These are phyloP conservation scores for Artemisia annua DNA, from an alignment of 129 eudicot genomes.

Conservation along the genomic window DNA sequence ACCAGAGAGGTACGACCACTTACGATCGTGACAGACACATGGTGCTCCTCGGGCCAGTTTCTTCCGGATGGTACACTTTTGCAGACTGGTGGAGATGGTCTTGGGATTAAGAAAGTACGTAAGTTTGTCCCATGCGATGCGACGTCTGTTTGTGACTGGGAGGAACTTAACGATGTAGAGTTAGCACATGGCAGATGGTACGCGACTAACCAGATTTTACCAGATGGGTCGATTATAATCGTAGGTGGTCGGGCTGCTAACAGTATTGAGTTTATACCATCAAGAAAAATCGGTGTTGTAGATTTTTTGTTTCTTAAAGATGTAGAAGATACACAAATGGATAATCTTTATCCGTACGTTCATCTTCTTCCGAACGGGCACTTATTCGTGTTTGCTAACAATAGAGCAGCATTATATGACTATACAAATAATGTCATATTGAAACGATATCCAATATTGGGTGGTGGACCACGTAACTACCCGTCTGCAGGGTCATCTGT, in stretches of 20 bases:
- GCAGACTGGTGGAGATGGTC: conserved; percentile 83
- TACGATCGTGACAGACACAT: conserved; percentile 68
- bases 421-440: conserved; percentile 32
- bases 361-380: conserved; percentile 71
- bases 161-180: conserved; percentile 49
- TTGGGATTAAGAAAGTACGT: conserved; percentile 54
- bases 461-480: conserved; percentile 82
- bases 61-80: conserved; percentile 87
- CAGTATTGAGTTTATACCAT: conserved; percentile 62
- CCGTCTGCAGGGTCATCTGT: conserved; percentile 86
- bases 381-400: conserved; percentile 71
- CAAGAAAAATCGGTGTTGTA: conserved; percentile 36
- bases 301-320: conserved; percentile 49
- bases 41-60: conserved; percentile 93
- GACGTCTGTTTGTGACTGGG: conserved; percentile 51
- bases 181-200: conserved; percentile 75
- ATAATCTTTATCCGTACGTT: conserved; percentile 74
- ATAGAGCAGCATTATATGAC: conserved; percentile 59
- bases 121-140: conserved; percentile 55
- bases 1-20: conserved; percentile 41
- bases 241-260: conserved; percentile 56
- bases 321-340: conserved; percentile 57
- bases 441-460: conserved; percentile 43
- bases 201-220: conserved; percentile 66
- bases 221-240: conserved; percentile 63